phyloP scores from a whole-genome alignment of 805 yeast genomes.

The Metschnikowia rubicola region DNA sequence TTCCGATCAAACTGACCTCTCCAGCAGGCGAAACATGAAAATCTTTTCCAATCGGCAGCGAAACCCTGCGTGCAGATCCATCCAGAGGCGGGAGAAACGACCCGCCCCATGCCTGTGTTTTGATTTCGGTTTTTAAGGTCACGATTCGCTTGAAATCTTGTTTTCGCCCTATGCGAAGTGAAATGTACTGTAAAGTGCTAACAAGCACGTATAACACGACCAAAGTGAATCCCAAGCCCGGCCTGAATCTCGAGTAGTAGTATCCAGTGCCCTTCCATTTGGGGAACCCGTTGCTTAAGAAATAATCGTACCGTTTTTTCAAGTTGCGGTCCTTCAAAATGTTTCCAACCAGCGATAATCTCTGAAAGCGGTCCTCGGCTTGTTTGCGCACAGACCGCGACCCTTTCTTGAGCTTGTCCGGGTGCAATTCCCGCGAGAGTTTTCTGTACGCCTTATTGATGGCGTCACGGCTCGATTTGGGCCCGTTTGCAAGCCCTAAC shows the following conservation, averaged over 20 bases:
- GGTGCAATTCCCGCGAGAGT: slow-evolving; percentile 72
- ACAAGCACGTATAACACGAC: slow-evolving; percentile 48
- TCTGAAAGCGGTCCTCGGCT: slow-evolving; percentile 70
- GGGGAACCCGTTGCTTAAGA: slow-evolving; percentile 82
- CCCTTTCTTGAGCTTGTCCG: slow-evolving; percentile 59
- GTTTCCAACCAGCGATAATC: slow-evolving; percentile 72
- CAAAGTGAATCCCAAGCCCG: slow-evolving; percentile 53
- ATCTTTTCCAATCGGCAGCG: slow-evolving; percentile 44
- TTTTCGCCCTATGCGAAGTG: slow-evolving; percentile 49
- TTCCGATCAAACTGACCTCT: slow-evolving; percentile 46
- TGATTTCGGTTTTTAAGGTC: slow-evolving; percentile 48
- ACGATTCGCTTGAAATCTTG: slow-evolving; percentile 59
- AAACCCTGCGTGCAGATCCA: slow-evolving; percentile 44
- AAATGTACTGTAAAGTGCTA: slow-evolving; percentile 55
- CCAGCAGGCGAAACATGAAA: slow-evolving; percentile 59
- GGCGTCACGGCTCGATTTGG: slow-evolving; percentile 48
- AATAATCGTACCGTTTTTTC: slow-evolving; percentile 77
- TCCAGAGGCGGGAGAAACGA: slow-evolving; percentile 49
- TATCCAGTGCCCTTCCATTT: slow-evolving; percentile 68
- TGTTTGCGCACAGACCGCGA: slow-evolving; percentile 35
- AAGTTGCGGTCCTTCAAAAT: slow-evolving; percentile 57
- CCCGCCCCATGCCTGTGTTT: slow-evolving; percentile 53
- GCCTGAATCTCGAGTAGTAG: slow-evolving; percentile 65
- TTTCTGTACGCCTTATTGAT: slow-evolving; percentile 67
- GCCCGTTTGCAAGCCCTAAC: slow-evolving; percentile 48